phyloP scores from a whole-genome alignment of 2,329 filamentous ascomycete species.

The Sarocladium strictum region DNA sequence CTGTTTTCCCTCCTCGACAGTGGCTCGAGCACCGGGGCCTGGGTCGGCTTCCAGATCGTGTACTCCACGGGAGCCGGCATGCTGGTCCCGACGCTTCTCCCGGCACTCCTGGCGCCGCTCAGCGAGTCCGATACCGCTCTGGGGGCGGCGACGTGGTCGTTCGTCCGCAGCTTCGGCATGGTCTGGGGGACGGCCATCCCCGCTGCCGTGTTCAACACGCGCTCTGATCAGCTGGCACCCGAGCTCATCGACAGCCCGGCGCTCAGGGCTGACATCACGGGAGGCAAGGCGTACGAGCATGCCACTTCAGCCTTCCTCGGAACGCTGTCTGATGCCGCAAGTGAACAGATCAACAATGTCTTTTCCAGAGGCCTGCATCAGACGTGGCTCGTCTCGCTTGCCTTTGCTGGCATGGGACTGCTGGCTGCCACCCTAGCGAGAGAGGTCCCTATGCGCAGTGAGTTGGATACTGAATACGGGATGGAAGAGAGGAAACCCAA shows the following conservation, averaged over 20 bases:
- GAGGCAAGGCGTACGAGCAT: slow-evolving; percentile 7
- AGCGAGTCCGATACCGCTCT: slow-evolving; percentile 13
- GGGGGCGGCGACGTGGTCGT: slow-evolving; percentile 22
- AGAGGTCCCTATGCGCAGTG: slow-evolving; percentile 19
- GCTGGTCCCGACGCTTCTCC: slow-evolving; percentile 32
- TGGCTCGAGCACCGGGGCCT: slow-evolving; percentile 28
- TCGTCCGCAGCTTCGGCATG: slow-evolving; percentile 40
- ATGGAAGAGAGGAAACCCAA: slow-evolving; percentile 15
- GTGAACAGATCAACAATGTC: slow-evolving; percentile 19
- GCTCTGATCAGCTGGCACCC: slow-evolving; percentile 6
- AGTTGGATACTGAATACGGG: slow-evolving; percentile 23
- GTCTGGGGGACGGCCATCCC: slow-evolving; percentile 41
- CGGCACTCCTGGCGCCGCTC: slow-evolving; percentile 33
- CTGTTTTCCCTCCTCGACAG: slow-evolving; percentile 34
- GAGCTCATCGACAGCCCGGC: not conserved
- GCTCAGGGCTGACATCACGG: not conserved
- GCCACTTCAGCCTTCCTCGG: slow-evolving; percentile 3
- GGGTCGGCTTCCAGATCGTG: slow-evolving; percentile 37
- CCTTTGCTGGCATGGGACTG: slow-evolving; percentile 17
- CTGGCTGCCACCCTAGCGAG: slow-evolving; percentile 20
- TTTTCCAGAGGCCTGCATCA: slow-evolving; percentile 18
- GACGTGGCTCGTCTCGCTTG: slow-evolving; percentile 18
- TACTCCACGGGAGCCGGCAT: slow-evolving; percentile 35
- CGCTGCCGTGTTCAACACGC: slow-evolving; percentile 27
- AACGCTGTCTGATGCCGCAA: slow-evolving; percentile 14